A percentile compares a stretch with the other conserved stretches of the same genome.
Evolutionary conservation across 2,329 filamentous ascomycete species (phyloP).

Genomic region (Calonectria multiphialidica): DNA sequence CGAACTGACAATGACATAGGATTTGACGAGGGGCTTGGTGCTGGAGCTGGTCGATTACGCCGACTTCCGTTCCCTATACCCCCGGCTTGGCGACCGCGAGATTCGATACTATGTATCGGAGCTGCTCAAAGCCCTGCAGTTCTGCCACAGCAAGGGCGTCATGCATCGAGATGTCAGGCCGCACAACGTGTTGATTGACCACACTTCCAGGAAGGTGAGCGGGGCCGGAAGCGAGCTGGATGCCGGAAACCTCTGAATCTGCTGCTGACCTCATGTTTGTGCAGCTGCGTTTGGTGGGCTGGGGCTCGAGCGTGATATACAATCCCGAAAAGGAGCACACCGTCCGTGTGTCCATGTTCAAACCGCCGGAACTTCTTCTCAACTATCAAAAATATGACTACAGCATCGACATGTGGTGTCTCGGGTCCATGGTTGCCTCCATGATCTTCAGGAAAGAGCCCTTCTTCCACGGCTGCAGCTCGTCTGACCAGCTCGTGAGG

Average conservation of each 20-base stretch:
- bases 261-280: background rate
- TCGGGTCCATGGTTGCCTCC: constrained; percentile 98
- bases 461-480: constrained; percentile 98
- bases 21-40: background rate
- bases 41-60: background rate
- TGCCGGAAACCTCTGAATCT: background rate
- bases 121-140: constrained; percentile 16
- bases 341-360: constrained; percentile 67
- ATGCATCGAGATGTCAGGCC: constrained; percentile 23
- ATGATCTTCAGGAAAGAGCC: constrained; percentile 99
- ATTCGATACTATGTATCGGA: constrained; percentile 10
- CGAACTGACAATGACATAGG: background rate
- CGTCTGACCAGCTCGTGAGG: constrained; percentile 96
- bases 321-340: background rate
- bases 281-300: constrained; percentile 6
- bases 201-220: background rate
- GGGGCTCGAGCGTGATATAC: constrained; percentile 22
- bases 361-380: constrained; percentile 92
- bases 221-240: too few relatives aligned
- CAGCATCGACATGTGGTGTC: constrained; percentile 98
- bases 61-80: constrained; percentile 7
- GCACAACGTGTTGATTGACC: constrained; percentile 19
- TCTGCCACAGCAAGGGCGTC: constrained; percentile 6
- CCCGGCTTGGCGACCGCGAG: constrained; percentile 1
- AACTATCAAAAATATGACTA: constrained; percentile 99